Evolutionary conservation across 352 stramenopile genomes (phyloP), one percentile per base, ranked within the genome.

Genomic region (Peronospora farinosa): DNA sequence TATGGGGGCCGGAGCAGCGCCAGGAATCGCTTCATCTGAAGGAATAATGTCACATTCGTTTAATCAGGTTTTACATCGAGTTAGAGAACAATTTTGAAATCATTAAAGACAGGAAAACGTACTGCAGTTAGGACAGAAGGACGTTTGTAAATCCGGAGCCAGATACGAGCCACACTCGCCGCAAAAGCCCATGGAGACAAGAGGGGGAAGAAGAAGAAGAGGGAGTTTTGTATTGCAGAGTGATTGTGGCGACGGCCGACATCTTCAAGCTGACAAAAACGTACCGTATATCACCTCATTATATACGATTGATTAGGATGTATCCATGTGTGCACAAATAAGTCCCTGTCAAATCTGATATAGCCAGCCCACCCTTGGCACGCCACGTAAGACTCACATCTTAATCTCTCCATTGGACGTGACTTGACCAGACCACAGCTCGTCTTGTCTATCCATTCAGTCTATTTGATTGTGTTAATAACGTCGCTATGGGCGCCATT

Each of bases 111-210:
- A 28, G 21, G 23, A 40, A n/a, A 35, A 69, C 72, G 44, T 43
- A 80, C 80, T 78, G 61, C 81, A 92, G 48, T 90, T 74, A 17
- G 81, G 76, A 35, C 81, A 92, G 62, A 88, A 90, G 52, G 67
- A 63, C 4, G 68, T 70, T 17, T 69, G 71, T 30, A 76, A 63
- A 47, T 86, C 75, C 8, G 68, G 63, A 13, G 74, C 54, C 47
- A 86, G 53, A 47, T 74, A 68, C 3, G 74, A 75, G 60, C 81
- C 81, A 57, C 81, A 92, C 57, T 90, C 78, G 56, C 81, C 81
- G 56, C 81, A 92, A 63, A 92, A 92, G 46, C 74, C 76, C 81
- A 92, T 92, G 47, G 28, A 19, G 42, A 47, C 2, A 35, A 41
- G 51, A 47, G 21, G 36, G 16, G 36, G 13, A 40, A 38, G 12